phyloP scores from a whole-genome alignment of 2,329 filamentous ascomycete genomes.

The Aspergillus ruber region DNA sequence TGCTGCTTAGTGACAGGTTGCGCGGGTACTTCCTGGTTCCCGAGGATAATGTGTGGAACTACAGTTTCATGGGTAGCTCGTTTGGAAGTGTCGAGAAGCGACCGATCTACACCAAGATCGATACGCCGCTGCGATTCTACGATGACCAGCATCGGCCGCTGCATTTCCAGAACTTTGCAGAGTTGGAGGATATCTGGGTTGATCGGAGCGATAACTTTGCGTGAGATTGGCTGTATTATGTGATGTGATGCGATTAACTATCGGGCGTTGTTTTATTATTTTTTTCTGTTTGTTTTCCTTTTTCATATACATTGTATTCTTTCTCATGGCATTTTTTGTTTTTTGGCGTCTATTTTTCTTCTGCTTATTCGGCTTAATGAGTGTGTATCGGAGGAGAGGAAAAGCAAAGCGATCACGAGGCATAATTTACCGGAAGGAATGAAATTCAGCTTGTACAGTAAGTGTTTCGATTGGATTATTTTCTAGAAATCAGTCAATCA shows the following conservation, averaged over 20 bases:
- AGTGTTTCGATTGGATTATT: neutral
- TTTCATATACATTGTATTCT: neutral
- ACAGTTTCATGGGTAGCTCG: constrained; percentile 90
- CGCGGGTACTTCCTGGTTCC: constrained; percentile 94
- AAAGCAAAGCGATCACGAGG: neutral
- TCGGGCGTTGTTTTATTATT: neutral
- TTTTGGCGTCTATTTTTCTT: neutral
- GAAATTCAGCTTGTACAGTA: neutral
- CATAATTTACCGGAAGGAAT: neutral
- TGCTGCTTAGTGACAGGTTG: constrained; percentile 87
- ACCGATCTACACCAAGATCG: constrained; percentile 83
- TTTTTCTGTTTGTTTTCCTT: neutral
- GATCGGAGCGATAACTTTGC: constrained; percentile 91
- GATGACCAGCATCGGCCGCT: constrained; percentile 84
- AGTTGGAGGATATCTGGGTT: constrained; percentile 94
- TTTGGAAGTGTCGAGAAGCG: constrained; percentile 89
- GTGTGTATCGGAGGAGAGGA: neutral
- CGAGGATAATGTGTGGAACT: constrained; percentile 88
- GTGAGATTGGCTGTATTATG: constrained; percentile 32
- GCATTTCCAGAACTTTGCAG: constrained; percentile 96
- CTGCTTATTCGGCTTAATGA: neutral
- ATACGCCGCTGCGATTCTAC: constrained; percentile 86
- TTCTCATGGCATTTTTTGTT: constrained; percentile 2
- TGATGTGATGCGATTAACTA: no score
- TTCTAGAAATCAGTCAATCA: neutral